Percentiles rank a stretch among this genome's conserved stretches.
phyloP scores from a whole-genome alignment of 208 protist species.

The Vickermania spadyakhi region DNA sequence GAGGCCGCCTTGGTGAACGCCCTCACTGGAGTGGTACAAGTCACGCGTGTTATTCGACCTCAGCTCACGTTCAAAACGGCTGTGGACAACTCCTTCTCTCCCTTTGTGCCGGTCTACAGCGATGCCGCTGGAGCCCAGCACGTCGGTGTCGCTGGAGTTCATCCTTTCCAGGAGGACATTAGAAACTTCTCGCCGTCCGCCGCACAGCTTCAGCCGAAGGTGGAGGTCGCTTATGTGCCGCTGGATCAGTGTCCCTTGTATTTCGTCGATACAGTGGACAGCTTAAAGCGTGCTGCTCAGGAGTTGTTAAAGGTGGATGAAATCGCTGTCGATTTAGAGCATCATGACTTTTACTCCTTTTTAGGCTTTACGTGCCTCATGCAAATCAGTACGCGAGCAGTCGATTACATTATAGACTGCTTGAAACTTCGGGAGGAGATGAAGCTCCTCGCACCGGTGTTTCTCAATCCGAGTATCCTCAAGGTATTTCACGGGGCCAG shows the following conservation, averaged over 20 bases:
- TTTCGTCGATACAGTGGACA: conserved; percentile 61
- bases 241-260: conserved; percentile 42
- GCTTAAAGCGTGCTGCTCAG: conserved; percentile 25
- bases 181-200: conserved; percentile 25
- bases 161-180: conserved; percentile 72
- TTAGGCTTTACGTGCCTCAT: conserved; percentile 97
- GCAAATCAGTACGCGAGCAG: conserved; percentile 94
- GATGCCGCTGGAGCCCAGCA: conserved; percentile 41
- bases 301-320: conserved; percentile 43
- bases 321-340: conserved; percentile 95
- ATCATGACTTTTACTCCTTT: conserved; percentile 93
- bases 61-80: conserved; percentile 71
- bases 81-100: conserved; percentile 56
- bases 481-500: conserved; percentile 97
- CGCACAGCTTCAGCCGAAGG: conserved; percentile 37
- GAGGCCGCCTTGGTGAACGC: not conserved
- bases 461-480: conserved; percentile 90
- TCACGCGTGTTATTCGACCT: conserved; percentile 37
- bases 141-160: conserved; percentile 39
- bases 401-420: conserved; percentile 97
- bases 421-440: conserved; percentile 89
- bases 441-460: conserved; percentile 77
- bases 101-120: conserved; percentile 56
- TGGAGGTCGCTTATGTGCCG: conserved; percentile 53
- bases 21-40: conserved; percentile 9